These are phyloP conservation scores for Apiospora arundinis DNA, from an alignment of 2,329 filamentous ascomycete species.

Conservation along the genomic window DNA sequence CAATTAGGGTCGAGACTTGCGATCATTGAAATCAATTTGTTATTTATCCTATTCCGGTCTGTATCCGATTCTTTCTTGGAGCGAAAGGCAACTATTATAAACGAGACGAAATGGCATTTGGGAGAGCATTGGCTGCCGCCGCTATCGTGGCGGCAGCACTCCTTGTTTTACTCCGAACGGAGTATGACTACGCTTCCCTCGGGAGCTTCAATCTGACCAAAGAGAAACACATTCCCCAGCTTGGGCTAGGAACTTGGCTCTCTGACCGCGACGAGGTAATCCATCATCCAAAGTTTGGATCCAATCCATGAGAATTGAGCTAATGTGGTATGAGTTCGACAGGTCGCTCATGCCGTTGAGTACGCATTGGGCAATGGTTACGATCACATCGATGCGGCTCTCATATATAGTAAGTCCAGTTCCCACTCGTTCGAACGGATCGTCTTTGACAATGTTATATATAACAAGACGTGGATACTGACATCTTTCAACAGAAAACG, in stretches of 20 bases:
- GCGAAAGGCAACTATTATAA: not conserved
- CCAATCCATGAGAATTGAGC: not conserved
- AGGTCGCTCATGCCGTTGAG: conserved; percentile 39
- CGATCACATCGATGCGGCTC: conserved; percentile 38
- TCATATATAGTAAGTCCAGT: conserved; percentile 36
- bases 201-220: conserved; percentile 21
- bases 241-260: conserved; percentile 41
- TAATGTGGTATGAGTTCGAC: not conserved
- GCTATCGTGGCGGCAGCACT: not conserved
- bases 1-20: not conserved
- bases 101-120: not conserved
- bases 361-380: conserved; percentile 38
- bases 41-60: not conserved
- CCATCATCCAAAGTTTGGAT: no score
- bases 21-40: not conserved
- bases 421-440: not conserved
- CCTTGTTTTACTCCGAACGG: not conserved
- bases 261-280: conserved; percentile 35
- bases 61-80: not conserved
- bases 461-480: not conserved
- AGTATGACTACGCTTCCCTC: not conserved
- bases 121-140: not conserved
- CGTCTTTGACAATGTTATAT: not conserved
- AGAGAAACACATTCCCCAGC: conserved; percentile 34
- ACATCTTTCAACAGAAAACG: conserved; percentile 43